Evolutionary conservation across 2,329 filamentous ascomycete genomes (phyloP), one percentile per base, ranked within the genome.

Genomic region (Cordyceps farinosa): DNA sequence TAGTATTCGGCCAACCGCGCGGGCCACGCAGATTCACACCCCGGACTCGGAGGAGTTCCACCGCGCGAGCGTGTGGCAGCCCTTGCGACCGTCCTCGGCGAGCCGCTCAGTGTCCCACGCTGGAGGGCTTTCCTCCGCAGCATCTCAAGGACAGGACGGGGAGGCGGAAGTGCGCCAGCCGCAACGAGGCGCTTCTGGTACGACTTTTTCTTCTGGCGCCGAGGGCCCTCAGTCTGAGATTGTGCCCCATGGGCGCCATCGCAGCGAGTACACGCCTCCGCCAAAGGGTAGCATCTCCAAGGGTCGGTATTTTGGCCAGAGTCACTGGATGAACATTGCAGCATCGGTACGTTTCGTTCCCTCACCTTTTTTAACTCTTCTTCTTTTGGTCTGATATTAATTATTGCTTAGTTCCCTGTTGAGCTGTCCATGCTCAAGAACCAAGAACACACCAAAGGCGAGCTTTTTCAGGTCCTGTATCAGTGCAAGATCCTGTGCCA

Each of bases 311-410:
- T 77, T 79, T 55, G 79, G 78, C 0, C 78, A 81, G 60, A 83
- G 79, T 58, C 82, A 84, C 67, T 84, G 82, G 81, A 76, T 80
- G 71, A 78, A 79, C 51, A 74, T 75, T 4, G 69, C 76, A 17
- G 71, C 74, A 51, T 73, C 78, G 69, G 80, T 82, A 69, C 27
- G 8, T 5, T 27, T 22, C 40, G 22, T 60, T 27, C 54, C 2
- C 32, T 5, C 10, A 10, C 2, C 15, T 15, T 1, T 6, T 22
- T 4, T 42, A 22, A 22, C 34, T 8, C 7, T 13, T 52, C 50
- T 30, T 57, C 29, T 11, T 22, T 44, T 22, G 34, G 32, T 13
- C 6, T 15, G 3, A 1, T 64, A 55, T 52, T 58, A 15, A 44
- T 17, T 10, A 17, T 45, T n/a, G n/a, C 17, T 29, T 40, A 76